Evolutionary conservation across 345 rosid species (phyloP), one percentile per base, ranked within the genome.

Genomic region (Carallia brachiata): DNA sequence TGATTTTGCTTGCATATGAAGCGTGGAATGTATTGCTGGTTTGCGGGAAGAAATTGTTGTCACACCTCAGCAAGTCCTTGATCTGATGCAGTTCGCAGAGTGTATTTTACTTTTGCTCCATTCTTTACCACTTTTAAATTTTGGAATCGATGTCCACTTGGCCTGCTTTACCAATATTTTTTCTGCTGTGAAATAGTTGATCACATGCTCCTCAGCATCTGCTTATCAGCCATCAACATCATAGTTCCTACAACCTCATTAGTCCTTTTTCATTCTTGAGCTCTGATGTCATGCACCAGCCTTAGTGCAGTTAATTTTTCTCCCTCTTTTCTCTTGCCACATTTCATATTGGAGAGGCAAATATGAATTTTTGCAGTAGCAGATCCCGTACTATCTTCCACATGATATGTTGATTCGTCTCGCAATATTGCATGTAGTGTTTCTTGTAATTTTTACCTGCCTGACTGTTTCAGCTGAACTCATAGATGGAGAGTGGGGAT

Each of bases 11-110:
- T 23, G 23, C 23, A 23, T 23, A 23, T 23, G 23, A 23, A 23
- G 23, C 81, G 96, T 65, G 96, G 98, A 31, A 54, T 87, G 84
- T 78, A 97, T 94, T 70, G 98, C 98, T 78, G 98, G 98, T 70
- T 94, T 70, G 71, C 81, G 89, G 65, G 98, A 94, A 87, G 98
- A 91, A 78, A 91, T 93, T 74, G 97, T 93, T 34, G 90, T 91
- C 58, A 86, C 96, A 56, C 90, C 97, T 62, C 89, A 88, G 61
- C 98, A 93, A 87, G 95, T 93, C 39, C 91, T 93, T 36, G 90
- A 87, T 74, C 82, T 89, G 64, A 91, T 91, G 98, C 91, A 83
- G 74, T 88, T 84, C 65, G 97, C 23, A 23, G 97, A 93, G 81
- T 84, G 98, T 91, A 86, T 56, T 65, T 68, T 65, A 1, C 34